phyloP scores from a whole-genome alignment of 306 rosid genomes.

The Dalbergia cultrata region DNA sequence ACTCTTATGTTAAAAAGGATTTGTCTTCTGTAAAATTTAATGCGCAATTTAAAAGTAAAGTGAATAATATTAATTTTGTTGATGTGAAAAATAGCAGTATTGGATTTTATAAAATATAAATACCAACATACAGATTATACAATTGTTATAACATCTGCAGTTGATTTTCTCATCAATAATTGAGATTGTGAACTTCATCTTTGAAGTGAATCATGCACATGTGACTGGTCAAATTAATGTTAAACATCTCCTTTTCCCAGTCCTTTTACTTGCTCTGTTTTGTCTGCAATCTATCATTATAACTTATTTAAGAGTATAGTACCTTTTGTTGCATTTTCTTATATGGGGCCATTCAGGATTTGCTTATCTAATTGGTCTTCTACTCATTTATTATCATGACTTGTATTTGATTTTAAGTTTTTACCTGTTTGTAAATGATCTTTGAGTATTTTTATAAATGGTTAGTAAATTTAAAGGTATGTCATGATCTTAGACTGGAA shows the following conservation, averaged over 20 bases:
- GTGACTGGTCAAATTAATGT: neutral
- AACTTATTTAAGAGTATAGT: neutral
- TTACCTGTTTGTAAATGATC: no score
- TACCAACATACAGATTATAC: neutral
- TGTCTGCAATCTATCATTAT: neutral
- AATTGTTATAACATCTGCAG: neutral
- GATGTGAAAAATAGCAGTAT: no score
- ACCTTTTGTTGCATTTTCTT: slow-evolving; percentile 12
- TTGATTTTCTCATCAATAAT: neutral
- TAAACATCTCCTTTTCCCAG: no score
- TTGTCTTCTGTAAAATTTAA: neutral
- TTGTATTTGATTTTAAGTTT: no score
- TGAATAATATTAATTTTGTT: no score
- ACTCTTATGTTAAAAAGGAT: neutral
- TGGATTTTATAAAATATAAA: no score
- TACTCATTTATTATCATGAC: no score
- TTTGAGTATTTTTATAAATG: no score
- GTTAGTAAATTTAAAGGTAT: no score
- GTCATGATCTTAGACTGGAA: no score
- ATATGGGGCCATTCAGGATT: neutral
- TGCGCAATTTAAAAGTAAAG: neutral
- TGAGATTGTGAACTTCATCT: neutral
- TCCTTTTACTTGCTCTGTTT: neutral
- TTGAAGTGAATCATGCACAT: no score
- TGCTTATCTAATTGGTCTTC: no score